A percentile compares a stretch with the other conserved stretches of the same genome.
Evolutionary conservation across 2,329 filamentous ascomycete genomes (phyloP).

Genomic region (Teratosphaeria destructans): DNA sequence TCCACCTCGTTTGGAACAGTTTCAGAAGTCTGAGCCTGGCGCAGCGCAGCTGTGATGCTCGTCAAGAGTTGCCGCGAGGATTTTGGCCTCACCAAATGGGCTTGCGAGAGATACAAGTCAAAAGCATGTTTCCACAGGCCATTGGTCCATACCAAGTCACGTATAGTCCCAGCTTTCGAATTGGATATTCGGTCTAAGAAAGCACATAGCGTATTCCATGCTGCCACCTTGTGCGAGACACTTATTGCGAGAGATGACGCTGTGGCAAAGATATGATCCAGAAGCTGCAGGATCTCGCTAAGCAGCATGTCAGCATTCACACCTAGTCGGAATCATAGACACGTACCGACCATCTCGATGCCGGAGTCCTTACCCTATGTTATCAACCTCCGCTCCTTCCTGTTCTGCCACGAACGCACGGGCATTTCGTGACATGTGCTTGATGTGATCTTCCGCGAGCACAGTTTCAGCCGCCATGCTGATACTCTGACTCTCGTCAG

Average conservation of each 20-base stretch:
- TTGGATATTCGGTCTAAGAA: conserved; percentile 31
- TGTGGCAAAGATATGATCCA: conserved; percentile 14
- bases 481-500: background rate
- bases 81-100: conserved; percentile 35
- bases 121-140: conserved; percentile 30
- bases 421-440: conserved; percentile 8
- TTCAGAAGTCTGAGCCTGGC: conserved; percentile 8
- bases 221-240: conserved; percentile 27
- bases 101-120: conserved; percentile 32
- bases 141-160: conserved; percentile 25
- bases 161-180: conserved; percentile 19
- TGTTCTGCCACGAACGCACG: conserved; percentile 4
- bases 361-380: background rate
- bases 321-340: background rate
- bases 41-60: conserved; percentile 29
- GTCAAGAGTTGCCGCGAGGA: conserved; percentile 37
- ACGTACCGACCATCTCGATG: conserved; percentile 1
- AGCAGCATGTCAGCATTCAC: background rate
- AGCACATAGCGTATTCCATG: conserved; percentile 37
- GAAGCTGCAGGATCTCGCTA: conserved; percentile 8
- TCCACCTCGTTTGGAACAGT: background rate
- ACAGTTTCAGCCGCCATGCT: background rate
- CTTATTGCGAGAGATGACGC: conserved; percentile 9
- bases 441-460: conserved; percentile 11
- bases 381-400: background rate